Evolutionary conservation across 108 stramenopile species (phyloP).

Genomic region (Poteriospumella lacustris): DNA sequence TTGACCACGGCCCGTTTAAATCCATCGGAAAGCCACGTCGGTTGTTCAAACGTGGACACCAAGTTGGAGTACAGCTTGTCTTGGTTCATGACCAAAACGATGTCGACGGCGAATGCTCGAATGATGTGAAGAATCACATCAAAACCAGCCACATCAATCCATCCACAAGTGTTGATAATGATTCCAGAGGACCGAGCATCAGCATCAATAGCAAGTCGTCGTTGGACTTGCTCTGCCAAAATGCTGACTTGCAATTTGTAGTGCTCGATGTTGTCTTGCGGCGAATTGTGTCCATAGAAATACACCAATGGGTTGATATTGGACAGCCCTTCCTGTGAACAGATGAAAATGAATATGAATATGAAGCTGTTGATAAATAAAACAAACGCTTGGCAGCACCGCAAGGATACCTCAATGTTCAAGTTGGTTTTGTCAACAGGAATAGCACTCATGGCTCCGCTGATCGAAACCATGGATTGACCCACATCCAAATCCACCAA

Average conservation of each 20-base stretch:
- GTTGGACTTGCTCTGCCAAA: conserved; percentile 36
- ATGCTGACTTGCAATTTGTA: conserved; percentile 41
- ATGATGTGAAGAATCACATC: conserved; percentile 37
- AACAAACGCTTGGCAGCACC: background rate
- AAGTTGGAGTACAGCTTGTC: conserved; percentile 44
- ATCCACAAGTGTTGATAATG: conserved; percentile 18
- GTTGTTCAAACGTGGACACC: background rate
- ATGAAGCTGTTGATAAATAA: background rate
- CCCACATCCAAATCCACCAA: conserved; percentile 53
- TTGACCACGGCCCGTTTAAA: conserved; percentile 37
- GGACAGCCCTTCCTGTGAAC: conserved; percentile 10
- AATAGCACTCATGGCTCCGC: conserved; percentile 39
- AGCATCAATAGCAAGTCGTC: conserved; percentile 35
- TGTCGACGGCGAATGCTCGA: conserved; percentile 33
- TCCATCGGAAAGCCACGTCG: background rate
- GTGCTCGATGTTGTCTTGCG: conserved; percentile 42
- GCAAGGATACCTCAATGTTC: conserved; percentile 35
- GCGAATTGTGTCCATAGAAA: conserved; percentile 37
- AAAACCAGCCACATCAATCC: conserved; percentile 46
- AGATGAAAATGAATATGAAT: background rate
- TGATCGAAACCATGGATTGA: conserved; percentile 38
- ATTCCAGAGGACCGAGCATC: conserved; percentile 35
- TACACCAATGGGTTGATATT: conserved; percentile 38
- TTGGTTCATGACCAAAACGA: conserved; percentile 46
- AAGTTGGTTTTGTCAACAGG: conserved; percentile 42